These are phyloP conservation scores for Diaporthe amygdali DNA, from an alignment of 2,329 filamentous ascomycete species.

Conservation along the genomic window DNA sequence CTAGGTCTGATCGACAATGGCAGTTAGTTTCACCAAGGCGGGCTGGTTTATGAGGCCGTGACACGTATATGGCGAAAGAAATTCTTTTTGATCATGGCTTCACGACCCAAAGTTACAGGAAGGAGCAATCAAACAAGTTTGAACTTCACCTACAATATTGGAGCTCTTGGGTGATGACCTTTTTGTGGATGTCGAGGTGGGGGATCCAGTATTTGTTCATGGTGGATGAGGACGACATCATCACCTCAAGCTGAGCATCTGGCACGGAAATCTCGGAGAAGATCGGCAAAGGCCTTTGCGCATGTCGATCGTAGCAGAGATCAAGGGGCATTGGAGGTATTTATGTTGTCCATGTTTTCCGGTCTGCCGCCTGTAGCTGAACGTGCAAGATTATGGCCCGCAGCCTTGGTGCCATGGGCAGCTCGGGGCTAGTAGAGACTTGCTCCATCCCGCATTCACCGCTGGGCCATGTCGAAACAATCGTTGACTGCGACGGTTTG, in stretches of 20 bases:
- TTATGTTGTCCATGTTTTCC: conserved; percentile 9
- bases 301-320: background rate
- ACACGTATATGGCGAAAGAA: background rate
- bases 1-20: conserved; percentile 43
- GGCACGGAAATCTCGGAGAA: background rate
- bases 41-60: background rate
- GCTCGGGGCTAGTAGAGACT: conserved; percentile 4
- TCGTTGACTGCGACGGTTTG: conserved; percentile 11
- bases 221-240: conserved; percentile 33
- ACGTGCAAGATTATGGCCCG: background rate
- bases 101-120: background rate
- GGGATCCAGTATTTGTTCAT: conserved; percentile 69
- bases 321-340: conserved; percentile 4
- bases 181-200: conserved; percentile 63
- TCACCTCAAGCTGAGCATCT: background rate
- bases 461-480: background rate
- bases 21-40: background rate
- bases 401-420: conserved; percentile 13
- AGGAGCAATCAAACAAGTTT: background rate
- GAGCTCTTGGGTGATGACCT: conserved; percentile 63
- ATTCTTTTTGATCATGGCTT: background rate
- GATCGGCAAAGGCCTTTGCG: background rate
- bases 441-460: conserved; percentile 2
- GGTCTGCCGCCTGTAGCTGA: background rate
- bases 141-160: conserved; percentile 46